Evolutionary conservation across 2,329 filamentous ascomycete genomes (phyloP), one percentile per base, ranked within the genome.

Genomic region (Passalora sequoiae): DNA sequence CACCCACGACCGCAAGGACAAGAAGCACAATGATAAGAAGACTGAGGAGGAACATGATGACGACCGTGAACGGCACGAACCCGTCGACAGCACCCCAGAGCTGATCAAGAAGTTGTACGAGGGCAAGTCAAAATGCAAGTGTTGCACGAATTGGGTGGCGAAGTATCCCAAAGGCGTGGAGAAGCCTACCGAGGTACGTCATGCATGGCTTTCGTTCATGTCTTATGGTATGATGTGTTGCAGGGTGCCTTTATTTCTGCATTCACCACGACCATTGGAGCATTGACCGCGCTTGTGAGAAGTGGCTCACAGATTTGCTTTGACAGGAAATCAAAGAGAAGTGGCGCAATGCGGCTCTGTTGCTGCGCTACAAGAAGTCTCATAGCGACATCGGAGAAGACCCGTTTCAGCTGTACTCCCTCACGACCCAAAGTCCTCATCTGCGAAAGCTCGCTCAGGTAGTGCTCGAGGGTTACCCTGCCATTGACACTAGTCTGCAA

Each of bases 391-490:
- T 40, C 15, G 27, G 38, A n/a, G 28, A 33, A 24, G 20, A 30
- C 8, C 38, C 38, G 6, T 40, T 40, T 19, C 28, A 22, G 15
- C 28, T 82, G 17, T 71, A 84, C 55, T 80, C 76, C 35, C 75
- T 86, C 45, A 70, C 83, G 32, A 65, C 85, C 4, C 81, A 86
- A 60, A 81, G 75, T 15, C 77, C 79, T 1, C 67, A 73, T 41
- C 64, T 86, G 31, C 81, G 80, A 62, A 66, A 68, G 2, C 70
- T 77, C 4, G 68, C 86, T 0, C 66, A 66, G 7, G 68, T 73
- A 8, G 69, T 83, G 6, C 67, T 84, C 16, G 63, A 69, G 1
- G 74, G 69, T 6, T 84, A 83, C 45, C 76, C 77, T 0, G 79
- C 80, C 1, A 68, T 85, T 21, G 76, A 77, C 2, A 74, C 76